Evolutionary conservation across 257 asterid genomes (phyloP), one percentile per base, ranked within the genome.

Genomic region (Marsdenia floribunda): DNA sequence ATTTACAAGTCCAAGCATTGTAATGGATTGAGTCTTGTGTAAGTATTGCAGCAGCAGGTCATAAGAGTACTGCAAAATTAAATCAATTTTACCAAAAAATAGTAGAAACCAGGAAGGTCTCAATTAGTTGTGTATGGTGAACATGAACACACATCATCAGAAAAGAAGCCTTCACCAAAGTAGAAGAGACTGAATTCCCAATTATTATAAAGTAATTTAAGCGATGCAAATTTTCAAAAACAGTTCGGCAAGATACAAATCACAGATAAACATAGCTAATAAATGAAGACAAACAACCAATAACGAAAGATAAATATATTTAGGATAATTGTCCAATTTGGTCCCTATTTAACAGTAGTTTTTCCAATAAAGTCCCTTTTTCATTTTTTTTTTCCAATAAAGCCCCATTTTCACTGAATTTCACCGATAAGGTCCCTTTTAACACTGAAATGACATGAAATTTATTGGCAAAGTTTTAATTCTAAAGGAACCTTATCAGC

Each of bases 1-100:
- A 69, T 95, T 95, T 87, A 95, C 81, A 65, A 95, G 80, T 78
- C 99, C 98, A 80, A 95, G 97, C 96, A 95, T 92, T 61, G 88
- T 87, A 73, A 87, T 88, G 49, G 96, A 92, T 72, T 89, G 96
- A 38, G 87, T 84, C 87, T 95, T 95, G 88, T 95, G 98, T 38
- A 95, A 80, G 82, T 88, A 92, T 87, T 95, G 98, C 79, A 92
- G 83, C 86, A 95, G 90, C 57, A 95, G 92, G 79, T 95, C 97
- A 71, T 92, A 89, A 19, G 99, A 89, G 79, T 90, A 95, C 98
- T 95, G 88, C 55, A 68, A 73, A 57, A 78, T 47, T 52, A 49
- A 50, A 26, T 53, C 64, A 71, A 38, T 29, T 11, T 38, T 65
- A 65, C 42, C 47, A 29, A 59, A 42, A 4, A 74, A 10, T 18